Evolutionary conservation across 1,284 basidiomycete genomes (phyloP), one percentile per base, ranked within the genome.

Genomic region (Athelia sp.): DNA sequence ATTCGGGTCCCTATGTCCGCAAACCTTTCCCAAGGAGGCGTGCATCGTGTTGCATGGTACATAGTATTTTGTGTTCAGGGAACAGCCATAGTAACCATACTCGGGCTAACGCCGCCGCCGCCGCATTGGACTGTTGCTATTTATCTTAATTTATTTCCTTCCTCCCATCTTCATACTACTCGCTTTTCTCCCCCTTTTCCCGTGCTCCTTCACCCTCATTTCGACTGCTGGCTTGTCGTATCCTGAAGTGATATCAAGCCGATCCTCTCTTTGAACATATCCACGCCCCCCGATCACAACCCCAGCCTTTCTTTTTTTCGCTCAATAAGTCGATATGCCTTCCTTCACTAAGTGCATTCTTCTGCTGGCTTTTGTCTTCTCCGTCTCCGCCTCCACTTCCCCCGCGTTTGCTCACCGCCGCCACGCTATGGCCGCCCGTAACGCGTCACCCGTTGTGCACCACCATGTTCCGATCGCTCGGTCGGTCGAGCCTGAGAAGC

Each of bases 271-370:
- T 29, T 29, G 26, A 29, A 29, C 26, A 29, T 29, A 29, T 29
- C 26, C n/a, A n/a, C n/a, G n/a, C n/a, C 17, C 36, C 6, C 10
- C 36, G 36, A 8, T 40, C n/a, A 6, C 21, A 6, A n/a, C 22
- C 43, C 6, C n/a, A 45, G 9, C 50, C 50, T 54, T 50, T 43
- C 49, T 43, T 45, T 57, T 54, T 54, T 54, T 54, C 6, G 13
- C n/a, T 44, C 47, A 51, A 35, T 35, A n/a, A 29, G 17, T 54
- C 55, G 52, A 58, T 59, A 82, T 82, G 79, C 69, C 67, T 47
- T 70, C 67, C 55, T 70, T 81, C 66, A 50, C 65, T 60, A 63
- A 61, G 54, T 54, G 76, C 63, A 38, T 81, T 58, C 58, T 76
- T 54, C 56, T 78, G 56, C 55, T 79, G 59, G 64, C 72, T 57